phyloP scores from a whole-genome alignment of 306 rosid genomes.

The Ceratonia siliqua region DNA sequence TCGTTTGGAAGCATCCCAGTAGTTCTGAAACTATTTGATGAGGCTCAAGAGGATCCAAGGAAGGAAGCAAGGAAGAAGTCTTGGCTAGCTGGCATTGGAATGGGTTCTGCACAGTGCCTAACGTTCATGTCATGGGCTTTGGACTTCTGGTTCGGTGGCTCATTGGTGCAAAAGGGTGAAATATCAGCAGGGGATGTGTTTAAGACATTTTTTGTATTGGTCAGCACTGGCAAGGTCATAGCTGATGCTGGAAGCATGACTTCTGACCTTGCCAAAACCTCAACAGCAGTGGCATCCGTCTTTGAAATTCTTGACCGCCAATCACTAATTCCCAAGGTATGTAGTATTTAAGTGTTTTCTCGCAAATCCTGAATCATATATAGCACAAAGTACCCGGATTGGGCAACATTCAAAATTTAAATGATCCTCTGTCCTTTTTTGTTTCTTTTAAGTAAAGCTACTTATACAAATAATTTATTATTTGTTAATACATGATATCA shows the following conservation, averaged over 20 bases:
- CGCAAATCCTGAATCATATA: too few species aligned
- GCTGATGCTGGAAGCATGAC: constrained; percentile 99
- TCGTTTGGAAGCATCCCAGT: constrained; percentile 68
- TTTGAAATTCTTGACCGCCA: constrained; percentile 83
- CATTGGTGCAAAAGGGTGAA: constrained; percentile 61
- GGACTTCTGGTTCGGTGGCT: constrained; percentile 97
- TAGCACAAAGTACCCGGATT: too few species aligned
- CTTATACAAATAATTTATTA: too few species aligned
- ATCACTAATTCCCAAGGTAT: constrained; percentile 77
- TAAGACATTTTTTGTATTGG: constrained; percentile 89
- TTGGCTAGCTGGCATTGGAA: constrained; percentile 92
- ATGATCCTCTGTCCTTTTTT: too few species aligned
- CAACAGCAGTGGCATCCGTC: constrained; percentile 82
- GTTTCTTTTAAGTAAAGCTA: too few species aligned
- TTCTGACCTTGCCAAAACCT: constrained; percentile 85
- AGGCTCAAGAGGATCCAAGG: constrained; percentile 84
- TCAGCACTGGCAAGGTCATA: constrained; percentile 92
- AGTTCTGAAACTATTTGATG: constrained; percentile 69
- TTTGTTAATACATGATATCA: too few species aligned
- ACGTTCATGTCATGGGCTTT: constrained; percentile 96
- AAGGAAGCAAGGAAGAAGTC: constrained; percentile 84
- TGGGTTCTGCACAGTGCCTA: constrained; percentile 97
- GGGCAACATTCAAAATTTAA: too few species aligned
- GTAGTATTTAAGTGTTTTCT: too few species aligned
- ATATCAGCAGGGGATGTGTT: constrained; percentile 93